phyloP scores from a whole-genome alignment of 768 basidiomycete genomes.

The Lyophyllum shimeji region DNA sequence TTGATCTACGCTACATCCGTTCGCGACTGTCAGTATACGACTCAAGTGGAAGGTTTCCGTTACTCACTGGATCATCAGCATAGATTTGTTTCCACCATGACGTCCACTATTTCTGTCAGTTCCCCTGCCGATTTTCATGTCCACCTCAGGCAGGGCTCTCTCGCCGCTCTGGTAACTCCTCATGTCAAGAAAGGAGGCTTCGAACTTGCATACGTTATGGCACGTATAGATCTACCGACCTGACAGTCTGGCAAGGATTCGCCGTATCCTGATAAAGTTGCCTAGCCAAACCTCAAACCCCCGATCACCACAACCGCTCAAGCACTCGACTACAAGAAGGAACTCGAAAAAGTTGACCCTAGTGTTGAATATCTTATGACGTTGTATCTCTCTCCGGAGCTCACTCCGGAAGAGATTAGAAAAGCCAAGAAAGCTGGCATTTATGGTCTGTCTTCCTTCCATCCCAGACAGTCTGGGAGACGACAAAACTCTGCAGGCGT shows the following conservation, averaged over 20 bases:
- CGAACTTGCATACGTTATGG: conserved; percentile 94
- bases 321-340: conserved; percentile 77
- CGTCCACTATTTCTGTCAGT: conserved; percentile 38
- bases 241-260: background rate
- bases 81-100: conserved; percentile 23
- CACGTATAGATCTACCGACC: conserved; percentile 28
- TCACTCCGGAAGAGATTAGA: conserved; percentile 87
- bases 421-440: conserved; percentile 88
- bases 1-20: background rate
- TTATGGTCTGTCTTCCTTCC: conserved; percentile 44
- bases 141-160: conserved; percentile 86
- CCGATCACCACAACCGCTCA: conserved; percentile 82
- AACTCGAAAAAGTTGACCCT: conserved; percentile 74
- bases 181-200: conserved; percentile 93
- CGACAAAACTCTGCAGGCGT: conserved; percentile 49
- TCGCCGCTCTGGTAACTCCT: conserved; percentile 82
- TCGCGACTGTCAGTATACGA: background rate
- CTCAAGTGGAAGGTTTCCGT: no score
- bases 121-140: conserved; percentile 95
- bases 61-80: background rate
- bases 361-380: conserved; percentile 91
- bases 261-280: conserved; percentile 13
- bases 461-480: background rate
- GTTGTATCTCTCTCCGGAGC: conserved; percentile 87
- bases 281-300: conserved; percentile 88